Evolutionary conservation across 371 early-diverging fungal species (phyloP).

Genomic region (Cokeromyces recurvatus): DNA sequence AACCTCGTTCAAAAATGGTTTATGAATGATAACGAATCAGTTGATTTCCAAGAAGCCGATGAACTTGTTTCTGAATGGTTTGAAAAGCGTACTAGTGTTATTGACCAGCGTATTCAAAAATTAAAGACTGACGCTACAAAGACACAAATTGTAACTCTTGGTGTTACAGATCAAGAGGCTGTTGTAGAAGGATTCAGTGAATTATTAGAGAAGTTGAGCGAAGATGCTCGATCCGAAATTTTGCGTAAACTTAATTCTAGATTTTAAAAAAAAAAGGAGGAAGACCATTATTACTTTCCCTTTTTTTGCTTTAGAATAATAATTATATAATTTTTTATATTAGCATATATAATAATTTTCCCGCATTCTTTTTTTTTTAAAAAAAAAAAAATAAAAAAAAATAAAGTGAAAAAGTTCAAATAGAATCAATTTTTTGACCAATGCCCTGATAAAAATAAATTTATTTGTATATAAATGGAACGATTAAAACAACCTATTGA

Average conservation of each 20-base stretch:
- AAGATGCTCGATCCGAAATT: slow-evolving; percentile 37
- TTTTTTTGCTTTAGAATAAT: not conserved
- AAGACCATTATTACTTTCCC: too few relatives aligned
- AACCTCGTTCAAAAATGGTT: slow-evolving; percentile 58
- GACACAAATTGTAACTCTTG: slow-evolving; percentile 35
- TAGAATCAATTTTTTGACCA: too few relatives aligned
- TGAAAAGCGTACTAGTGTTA: slow-evolving; percentile 42
- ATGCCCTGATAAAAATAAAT: too few relatives aligned
- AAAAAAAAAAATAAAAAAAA: too few relatives aligned
- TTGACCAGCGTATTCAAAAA: slow-evolving; percentile 45
- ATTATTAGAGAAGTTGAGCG: slow-evolving; percentile 35
- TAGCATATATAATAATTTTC: too few relatives aligned
- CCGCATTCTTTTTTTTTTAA: too few relatives aligned
- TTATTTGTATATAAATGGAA: too few relatives aligned
- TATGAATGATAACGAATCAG: slow-evolving; percentile 23
- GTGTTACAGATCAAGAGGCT: slow-evolving; percentile 39
- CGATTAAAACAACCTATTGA: not conserved
- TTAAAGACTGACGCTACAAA: slow-evolving; percentile 34
- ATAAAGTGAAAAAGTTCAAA: too few relatives aligned
- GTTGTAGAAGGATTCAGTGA: slow-evolving; percentile 47
- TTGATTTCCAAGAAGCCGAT: slow-evolving; percentile 52
- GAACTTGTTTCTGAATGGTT: slow-evolving; percentile 60
- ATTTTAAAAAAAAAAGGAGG: slow-evolving; percentile 16
- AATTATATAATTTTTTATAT: not conserved
- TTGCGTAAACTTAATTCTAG: slow-evolving; percentile 34